Conservation (phyloP, 164 flowering plant genomes). For the Malania oleifera region DNA sequence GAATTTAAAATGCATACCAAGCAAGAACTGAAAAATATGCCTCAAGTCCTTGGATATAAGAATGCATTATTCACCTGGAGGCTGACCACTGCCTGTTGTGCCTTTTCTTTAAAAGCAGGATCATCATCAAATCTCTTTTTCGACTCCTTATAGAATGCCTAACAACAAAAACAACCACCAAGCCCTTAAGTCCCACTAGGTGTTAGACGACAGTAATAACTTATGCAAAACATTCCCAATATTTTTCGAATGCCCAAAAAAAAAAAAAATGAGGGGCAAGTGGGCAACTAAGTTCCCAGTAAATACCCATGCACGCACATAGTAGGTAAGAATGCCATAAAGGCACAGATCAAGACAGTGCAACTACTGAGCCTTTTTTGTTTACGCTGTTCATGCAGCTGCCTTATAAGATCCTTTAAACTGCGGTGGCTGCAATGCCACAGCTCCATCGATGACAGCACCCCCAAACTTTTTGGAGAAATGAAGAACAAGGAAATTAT, state of each 20-base stretch:
- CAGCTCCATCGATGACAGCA: too few relatives aligned
- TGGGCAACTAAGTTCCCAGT: background rate
- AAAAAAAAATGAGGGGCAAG: background rate
- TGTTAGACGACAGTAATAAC: too few relatives aligned
- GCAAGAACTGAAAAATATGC: background rate
- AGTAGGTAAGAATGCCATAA: too few relatives aligned
- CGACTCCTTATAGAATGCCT: slow-evolving; percentile 86
- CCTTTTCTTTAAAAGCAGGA: slow-evolving; percentile 74
- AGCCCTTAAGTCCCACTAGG: too few relatives aligned
- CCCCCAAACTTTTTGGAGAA: too few relatives aligned
- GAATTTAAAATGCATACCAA: background rate
- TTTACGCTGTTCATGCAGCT: too few relatives aligned
- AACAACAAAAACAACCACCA: too few relatives aligned
- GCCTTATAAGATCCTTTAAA: too few relatives aligned
- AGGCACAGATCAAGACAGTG: too few relatives aligned
- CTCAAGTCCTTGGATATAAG: background rate
- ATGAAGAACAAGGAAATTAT: too few relatives aligned
- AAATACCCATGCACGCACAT: too few relatives aligned
- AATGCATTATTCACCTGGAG: slow-evolving; percentile 82
- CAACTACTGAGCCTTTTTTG: background rate
- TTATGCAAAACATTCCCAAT: background rate
- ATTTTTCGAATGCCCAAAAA: background rate
- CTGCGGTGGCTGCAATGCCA: too few relatives aligned
- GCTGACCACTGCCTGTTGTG: slow-evolving; percentile 86
- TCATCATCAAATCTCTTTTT: slow-evolving; percentile 81